Conservation (phyloP, 1,284 basidiomycete species). For the Somion occarium region DNA sequence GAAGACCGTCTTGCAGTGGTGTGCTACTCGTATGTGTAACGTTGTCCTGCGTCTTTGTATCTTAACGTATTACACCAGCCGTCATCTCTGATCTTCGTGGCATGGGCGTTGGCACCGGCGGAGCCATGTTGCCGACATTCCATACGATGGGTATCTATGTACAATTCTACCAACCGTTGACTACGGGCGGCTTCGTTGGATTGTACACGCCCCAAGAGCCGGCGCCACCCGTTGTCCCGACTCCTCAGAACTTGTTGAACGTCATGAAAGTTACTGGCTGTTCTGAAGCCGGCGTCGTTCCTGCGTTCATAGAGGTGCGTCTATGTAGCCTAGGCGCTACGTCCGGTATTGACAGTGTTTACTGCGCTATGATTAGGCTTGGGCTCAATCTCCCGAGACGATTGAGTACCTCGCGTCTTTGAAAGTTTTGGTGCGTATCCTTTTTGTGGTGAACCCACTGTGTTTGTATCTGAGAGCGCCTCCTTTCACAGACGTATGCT, state of each 20-base stretch:
- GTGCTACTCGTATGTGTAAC: background rate
- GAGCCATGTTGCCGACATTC: slow-evolving; percentile 14
- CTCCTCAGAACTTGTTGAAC: slow-evolving; percentile 12
- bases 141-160: slow-evolving; percentile 15
- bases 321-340: background rate
- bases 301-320: slow-evolving; percentile 9
- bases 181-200: slow-evolving; percentile 4
- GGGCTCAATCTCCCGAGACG: slow-evolving; percentile 14
- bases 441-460: too few relatives aligned
- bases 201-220: slow-evolving; percentile 14
- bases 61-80: too few relatives aligned
- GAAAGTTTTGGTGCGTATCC: slow-evolving; percentile 10
- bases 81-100: background rate
- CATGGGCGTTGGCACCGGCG: slow-evolving; percentile 8
- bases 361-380: too few relatives aligned
- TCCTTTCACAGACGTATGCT: slow-evolving; percentile 2
- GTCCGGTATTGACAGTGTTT: too few relatives aligned
- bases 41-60: too few relatives aligned
- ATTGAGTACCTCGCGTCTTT: slow-evolving; percentile 13
- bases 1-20: slow-evolving; percentile 10
- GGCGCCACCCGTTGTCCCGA: slow-evolving; percentile 10
- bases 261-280: slow-evolving; percentile 1
- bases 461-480: background rate
- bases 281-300: slow-evolving; percentile 8
- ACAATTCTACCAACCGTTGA: slow-evolving; percentile 12